These are phyloP conservation scores for Bocquillonia castaneifolia DNA, from an alignment of 441 rosid species.

Conservation along the genomic window DNA sequence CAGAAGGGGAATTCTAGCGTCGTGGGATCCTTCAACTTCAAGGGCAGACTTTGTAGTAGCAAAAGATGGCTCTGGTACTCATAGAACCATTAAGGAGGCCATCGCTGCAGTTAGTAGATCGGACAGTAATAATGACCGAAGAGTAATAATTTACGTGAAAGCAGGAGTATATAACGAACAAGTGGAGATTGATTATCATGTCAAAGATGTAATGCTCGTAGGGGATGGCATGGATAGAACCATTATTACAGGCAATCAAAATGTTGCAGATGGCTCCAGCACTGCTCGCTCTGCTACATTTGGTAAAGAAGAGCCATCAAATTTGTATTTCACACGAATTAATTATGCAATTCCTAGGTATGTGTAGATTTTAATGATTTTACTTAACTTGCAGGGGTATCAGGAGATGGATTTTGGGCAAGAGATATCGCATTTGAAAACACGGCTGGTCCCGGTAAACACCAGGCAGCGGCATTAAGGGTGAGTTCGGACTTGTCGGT, in stretches of 20 bases:
- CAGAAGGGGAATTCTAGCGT: slow-evolving; percentile 32
- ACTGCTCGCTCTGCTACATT: slow-evolving; percentile 57
- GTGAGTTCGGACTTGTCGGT: slow-evolving; percentile 49
- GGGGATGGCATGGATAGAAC: slow-evolving; percentile 70
- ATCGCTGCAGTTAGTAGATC: slow-evolving; percentile 36
- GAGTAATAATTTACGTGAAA: slow-evolving; percentile 52
- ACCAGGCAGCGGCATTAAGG: slow-evolving; percentile 57
- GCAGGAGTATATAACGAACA: slow-evolving; percentile 54
- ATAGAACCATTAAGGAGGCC: slow-evolving; percentile 52
- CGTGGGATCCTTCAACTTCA: slow-evolving; percentile 51
- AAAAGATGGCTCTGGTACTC: slow-evolving; percentile 47
- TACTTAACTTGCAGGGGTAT: slow-evolving; percentile 34
- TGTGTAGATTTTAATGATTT: too few species aligned
- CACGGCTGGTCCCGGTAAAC: slow-evolving; percentile 58
- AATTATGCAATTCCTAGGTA: too few species aligned
- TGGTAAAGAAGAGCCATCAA: slow-evolving; percentile 29
- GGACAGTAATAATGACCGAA: slow-evolving; percentile 24
- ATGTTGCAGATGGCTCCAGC: slow-evolving; percentile 46
- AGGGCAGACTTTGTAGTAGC: slow-evolving; percentile 56
- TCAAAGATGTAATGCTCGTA: slow-evolving; percentile 52
- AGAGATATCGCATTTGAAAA: slow-evolving; percentile 66
- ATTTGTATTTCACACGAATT: too few species aligned
- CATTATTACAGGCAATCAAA: slow-evolving; percentile 38
- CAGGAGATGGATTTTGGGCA: slow-evolving; percentile 73
- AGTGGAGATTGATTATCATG: slow-evolving; percentile 37